Base-by-base conservation (phyloP, 768 basidiomycete species). In the Rhodotorula graminis region DNA sequence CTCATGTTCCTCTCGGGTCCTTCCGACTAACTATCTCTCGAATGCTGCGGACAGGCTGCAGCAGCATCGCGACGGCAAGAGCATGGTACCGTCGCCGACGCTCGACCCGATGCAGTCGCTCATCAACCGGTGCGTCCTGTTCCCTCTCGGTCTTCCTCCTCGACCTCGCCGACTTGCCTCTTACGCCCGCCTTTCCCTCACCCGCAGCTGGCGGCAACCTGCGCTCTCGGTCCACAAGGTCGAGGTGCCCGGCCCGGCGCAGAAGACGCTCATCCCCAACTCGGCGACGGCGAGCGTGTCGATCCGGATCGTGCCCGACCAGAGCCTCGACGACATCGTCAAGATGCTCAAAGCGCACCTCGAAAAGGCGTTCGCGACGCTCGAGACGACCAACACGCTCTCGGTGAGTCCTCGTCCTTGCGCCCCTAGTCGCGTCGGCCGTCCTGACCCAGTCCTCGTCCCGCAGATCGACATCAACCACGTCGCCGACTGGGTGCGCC, bases 291-390 rank as follows among this genome's bases (percentile, higher is more conserved):
- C 93, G 2, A 88, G 91, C 73, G 85, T 97, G 12, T 95, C 92
- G 10, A 81, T 98, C 70, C 90, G 95, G 21, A 90, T 97, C 75
- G 95, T 99, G 0, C 95, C 95, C 3, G 92, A 98, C 78, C 95
- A 98, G 81, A 86, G 88, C 67, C 82, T 94, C 9, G 86, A 89
- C 14, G 84, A 83, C 9, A 88, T 95, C 70, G 86, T 88, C 8
- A 82, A 82, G 25, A 82, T 85, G 16, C 82, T 98, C 25, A 84
- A 86, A 67, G 80, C 83, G 7, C 85, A 89, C 78, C 82, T 97
- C 2, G 77, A 82, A 42, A 77, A 79, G 0, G 84, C 86, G 2
- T 98, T 95, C 79, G 77, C 82, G 44, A 78, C 77, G 15, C 81
- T 92, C 2, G 77, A 83, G 27, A 91, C 90, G 2, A 86, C 88